A percentile compares a stretch with the other conserved stretches of the same genome.
phyloP scores from a whole-genome alignment of 2,329 filamentous ascomycete species.

The Colletotrichum somersetense region DNA sequence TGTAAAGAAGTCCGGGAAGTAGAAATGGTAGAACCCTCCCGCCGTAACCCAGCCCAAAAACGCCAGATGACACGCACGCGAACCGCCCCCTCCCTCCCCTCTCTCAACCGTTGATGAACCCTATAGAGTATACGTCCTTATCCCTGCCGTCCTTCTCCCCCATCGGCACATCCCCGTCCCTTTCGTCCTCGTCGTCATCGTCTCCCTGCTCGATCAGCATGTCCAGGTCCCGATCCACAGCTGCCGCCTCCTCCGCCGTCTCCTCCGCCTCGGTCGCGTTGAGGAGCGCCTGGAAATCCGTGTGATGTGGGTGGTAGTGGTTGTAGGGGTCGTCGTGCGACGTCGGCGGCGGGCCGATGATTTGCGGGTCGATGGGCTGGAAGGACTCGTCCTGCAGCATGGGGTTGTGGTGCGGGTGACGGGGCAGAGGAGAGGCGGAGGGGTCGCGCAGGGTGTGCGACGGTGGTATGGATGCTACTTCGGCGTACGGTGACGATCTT shows the following conservation, averaged over 20 bases:
- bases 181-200: conserved; percentile 59
- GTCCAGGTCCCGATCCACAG: conserved; percentile 63
- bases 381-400: conserved; percentile 54
- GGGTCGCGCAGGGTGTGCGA: conserved; percentile 53
- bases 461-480: conserved; percentile 59
- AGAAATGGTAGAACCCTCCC: neutral
- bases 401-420: conserved; percentile 51
- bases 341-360: conserved; percentile 60
- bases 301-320: conserved; percentile 52
- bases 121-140: conserved; percentile 34
- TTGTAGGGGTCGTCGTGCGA: conserved; percentile 54
- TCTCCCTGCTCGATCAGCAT: conserved; percentile 64
- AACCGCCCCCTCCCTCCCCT: no score
- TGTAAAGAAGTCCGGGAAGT: neutral
- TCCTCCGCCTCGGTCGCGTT: conserved; percentile 57
- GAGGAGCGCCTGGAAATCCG: conserved; percentile 67
- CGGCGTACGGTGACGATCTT: conserved; percentile 57
- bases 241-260: conserved; percentile 53
- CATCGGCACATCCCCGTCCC: conserved; percentile 50
- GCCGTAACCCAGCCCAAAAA: neutral
- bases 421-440: conserved; percentile 44
- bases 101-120: neutral
- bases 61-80: neutral
- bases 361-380: conserved; percentile 72
- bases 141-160: conserved; percentile 36